Base-by-base conservation (phyloP, 306 rosid species). In the Styphnolobium japonicum region DNA sequence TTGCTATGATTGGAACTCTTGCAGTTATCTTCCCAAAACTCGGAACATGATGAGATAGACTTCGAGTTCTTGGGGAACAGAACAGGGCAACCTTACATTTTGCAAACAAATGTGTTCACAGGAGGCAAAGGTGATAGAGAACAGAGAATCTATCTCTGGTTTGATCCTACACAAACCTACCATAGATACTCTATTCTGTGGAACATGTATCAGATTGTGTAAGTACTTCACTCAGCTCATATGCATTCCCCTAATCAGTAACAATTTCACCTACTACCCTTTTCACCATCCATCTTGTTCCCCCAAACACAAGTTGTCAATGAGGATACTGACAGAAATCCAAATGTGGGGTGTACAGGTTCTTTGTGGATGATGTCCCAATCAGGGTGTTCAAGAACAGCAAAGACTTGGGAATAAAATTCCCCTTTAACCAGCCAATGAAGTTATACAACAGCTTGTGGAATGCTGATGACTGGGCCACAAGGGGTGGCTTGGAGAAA, bases 401-500 rank as follows among this genome's bases (percentile, higher is more conserved):
- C 83, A 88, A 92, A 10, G 87, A 90, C 18, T 12, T 92, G 71
- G 94, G 96, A 23, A 83, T 92, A 79, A 94, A 83, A 75, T 94
- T 63, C 86, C 98, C 98, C 45, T 94, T 94, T 66, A 87, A 90
- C 85, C 98, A 94, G 29, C 98, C 98, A 2, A 94, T 94, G 98
- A 92, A 94, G 87, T 76, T 94, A 4, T 94, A 92, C 92, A 90
- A 96, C 10, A 94, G 98, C 78, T 75, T 94, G 4, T 94, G 98
- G 98, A 94, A 94, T 42, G 98, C 96, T 0, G 98, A 93, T 71
- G 98, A 93, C 27, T 93, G 98, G 98, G 98, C 98, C 37, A 93
- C 98, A 0, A 81, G 97, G 31, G 98, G 97, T 36, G 98, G 97
- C 8, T 79, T 91, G 18, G 98, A 94, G 86, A 94, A 94, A 81